phyloP scores from a whole-genome alignment of 805 yeast species.

The Grigorovia transvaalensis region DNA sequence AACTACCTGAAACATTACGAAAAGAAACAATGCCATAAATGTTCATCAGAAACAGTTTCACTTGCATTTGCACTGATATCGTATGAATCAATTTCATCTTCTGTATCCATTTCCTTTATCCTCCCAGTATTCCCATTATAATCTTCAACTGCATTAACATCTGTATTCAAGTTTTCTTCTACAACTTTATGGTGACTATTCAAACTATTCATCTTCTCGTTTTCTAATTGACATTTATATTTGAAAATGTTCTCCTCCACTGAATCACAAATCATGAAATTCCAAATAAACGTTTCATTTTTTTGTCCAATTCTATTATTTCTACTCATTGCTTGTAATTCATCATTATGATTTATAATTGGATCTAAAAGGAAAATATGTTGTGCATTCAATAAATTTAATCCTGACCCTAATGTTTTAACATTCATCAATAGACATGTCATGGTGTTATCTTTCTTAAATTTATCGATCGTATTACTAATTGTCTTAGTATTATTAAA shows the following conservation, averaged over 20 bases:
- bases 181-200: neutral
- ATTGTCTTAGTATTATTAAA: slow-evolving; percentile 37
- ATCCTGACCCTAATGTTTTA: slow-evolving; percentile 79
- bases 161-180: slow-evolving; percentile 1
- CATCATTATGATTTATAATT: slow-evolving; percentile 74
- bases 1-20: neutral
- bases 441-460: slow-evolving; percentile 49
- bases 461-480: slow-evolving; percentile 33
- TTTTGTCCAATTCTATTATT: slow-evolving; percentile 89
- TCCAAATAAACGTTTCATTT: slow-evolving; percentile 79
- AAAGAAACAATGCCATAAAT: slow-evolving; percentile 27
- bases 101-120: slow-evolving; percentile 2
- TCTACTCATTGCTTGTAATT: slow-evolving; percentile 84
- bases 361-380: slow-evolving; percentile 93
- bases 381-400: slow-evolving; percentile 83
- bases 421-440: slow-evolving; percentile 84
- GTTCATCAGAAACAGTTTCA: slow-evolving; percentile 22
- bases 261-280: slow-evolving; percentile 70
- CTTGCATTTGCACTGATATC: slow-evolving; percentile 20
- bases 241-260: slow-evolving; percentile 79
- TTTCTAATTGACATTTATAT: slow-evolving; percentile 23
- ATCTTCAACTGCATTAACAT: neutral
- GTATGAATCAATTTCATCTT: slow-evolving; percentile 15
- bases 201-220: slow-evolving; percentile 1
- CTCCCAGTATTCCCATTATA: neutral